Evolutionary conservation across 805 yeast genomes (phyloP), one percentile per base, ranked within the genome.

Genomic region (Starmerella potacharoeniae): DNA sequence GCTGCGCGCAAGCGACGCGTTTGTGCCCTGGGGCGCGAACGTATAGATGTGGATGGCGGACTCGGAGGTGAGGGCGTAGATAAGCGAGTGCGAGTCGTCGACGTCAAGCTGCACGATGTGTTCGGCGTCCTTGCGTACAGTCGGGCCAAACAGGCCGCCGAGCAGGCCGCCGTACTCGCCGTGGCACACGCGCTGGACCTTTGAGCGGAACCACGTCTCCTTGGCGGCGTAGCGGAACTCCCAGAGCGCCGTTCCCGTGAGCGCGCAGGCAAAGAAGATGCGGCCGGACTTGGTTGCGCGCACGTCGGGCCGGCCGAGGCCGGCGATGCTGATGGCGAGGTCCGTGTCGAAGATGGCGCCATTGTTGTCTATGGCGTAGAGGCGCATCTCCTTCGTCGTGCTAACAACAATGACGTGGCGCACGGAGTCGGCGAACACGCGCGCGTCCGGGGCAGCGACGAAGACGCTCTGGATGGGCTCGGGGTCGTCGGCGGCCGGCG

Each of bases 121-220:
- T 64, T 86, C 95, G 3, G 49, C 64, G 59, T 35, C 60, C 14
- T 34, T 34, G 13, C 37, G 14, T 7, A 39, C 31, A 30, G 46
- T 29, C 6, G 53, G 7, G 42, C 62, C 62, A 41, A 53, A 63
- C 41, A 48, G 66, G 58, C 55, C 64, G 37, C 62, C 60, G 11
- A 59, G 47, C 9, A 59, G 14, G n/a, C 62, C 60, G 40, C 61
- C 61, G 47, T 28, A 45, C 37, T 58, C 61, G 41, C 61, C 61
- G 54, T 86, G 75, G 67, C 97, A 88, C 42, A 83, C 80, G 68
- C 89, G 89, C 62, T 80, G 81, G 65, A 95, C 86, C 63, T 83
- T 85, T 64, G 86, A 83, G 59, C 82, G 80, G 66, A 88, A 88
- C 86, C 96, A 91, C 53, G 86, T 83, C 49, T 88, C 93, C 30